These are phyloP conservation scores for Massarina eburnea DNA, from an alignment of 2,329 filamentous ascomycete species.

Conservation along the genomic window DNA sequence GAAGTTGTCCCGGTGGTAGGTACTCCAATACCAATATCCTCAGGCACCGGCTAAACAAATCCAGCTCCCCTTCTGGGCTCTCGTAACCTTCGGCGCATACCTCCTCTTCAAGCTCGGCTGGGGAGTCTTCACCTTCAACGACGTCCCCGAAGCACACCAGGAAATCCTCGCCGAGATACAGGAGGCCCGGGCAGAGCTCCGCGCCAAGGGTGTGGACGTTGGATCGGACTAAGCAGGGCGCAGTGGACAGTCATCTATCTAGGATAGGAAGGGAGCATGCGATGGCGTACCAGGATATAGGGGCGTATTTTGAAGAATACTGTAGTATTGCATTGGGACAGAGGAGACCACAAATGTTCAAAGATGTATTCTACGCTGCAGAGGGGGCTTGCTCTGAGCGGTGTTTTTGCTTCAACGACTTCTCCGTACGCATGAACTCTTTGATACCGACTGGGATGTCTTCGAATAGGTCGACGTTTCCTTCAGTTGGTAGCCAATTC, in stretches of 20 bases:
- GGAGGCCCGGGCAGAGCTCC: constrained; percentile 72
- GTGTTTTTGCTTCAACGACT: constrained; percentile 79
- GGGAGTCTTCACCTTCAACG: constrained; percentile 95
- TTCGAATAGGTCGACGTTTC: constrained; percentile 70
- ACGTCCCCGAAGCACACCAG: constrained; percentile 85
- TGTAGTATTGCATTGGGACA: not conserved
- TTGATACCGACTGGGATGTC: constrained; percentile 87
- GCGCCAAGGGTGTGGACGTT: constrained; percentile 73
- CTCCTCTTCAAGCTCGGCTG: constrained; percentile 89
- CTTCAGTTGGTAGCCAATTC: constrained; percentile 57
- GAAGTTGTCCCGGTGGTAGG: constrained; percentile 88
- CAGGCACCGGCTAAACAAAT: not conserved
- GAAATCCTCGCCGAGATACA: constrained; percentile 87
- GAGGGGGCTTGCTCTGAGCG: constrained; percentile 53
- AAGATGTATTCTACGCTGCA: constrained; percentile 12
- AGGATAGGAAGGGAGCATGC: constrained; percentile 4
- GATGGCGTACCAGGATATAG: constrained; percentile 4
- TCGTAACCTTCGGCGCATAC: constrained; percentile 89
- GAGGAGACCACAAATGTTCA: constrained; percentile 3
- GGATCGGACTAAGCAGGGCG: constrained; percentile 55
- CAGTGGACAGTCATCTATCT: not conserved
- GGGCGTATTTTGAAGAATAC: constrained; percentile 2
- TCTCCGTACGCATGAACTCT: constrained; percentile 97
- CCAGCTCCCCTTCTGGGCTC: constrained; percentile 88
- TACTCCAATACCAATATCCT: not conserved